phyloP scores from a whole-genome alignment of 305 asterid genomes.

The Caryopteris hybrid region DNA sequence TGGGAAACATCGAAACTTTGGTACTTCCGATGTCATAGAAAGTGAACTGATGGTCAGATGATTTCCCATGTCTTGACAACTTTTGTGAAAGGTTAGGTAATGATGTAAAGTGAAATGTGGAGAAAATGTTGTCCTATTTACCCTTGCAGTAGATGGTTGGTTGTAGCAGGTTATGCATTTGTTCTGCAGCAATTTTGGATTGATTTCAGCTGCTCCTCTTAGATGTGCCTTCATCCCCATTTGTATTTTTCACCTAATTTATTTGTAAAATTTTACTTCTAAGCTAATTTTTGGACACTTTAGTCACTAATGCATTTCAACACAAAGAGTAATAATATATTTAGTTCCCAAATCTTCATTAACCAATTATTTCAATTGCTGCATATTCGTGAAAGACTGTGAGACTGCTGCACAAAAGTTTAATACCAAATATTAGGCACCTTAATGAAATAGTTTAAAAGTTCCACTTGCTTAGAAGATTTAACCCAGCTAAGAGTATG shows the following conservation, averaged over 20 bases:
- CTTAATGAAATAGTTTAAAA: neutral
- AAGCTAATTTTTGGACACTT: neutral
- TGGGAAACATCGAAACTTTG: conserved; percentile 91
- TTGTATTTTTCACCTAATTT: too few species aligned
- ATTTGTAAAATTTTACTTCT: neutral
- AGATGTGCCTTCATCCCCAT: neutral
- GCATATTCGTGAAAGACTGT: neutral
- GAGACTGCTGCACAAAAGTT: neutral
- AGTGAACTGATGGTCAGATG: conserved; percentile 42
- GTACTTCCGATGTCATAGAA: conserved; percentile 51
- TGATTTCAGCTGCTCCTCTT: conserved; percentile 35
- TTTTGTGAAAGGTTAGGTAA: neutral
- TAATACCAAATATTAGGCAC: neutral
- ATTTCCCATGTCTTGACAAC: neutral
- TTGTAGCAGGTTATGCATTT: conserved; percentile 4
- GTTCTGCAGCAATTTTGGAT: conserved; percentile 45
- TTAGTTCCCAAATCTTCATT: neutral
- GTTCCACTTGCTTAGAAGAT: neutral
- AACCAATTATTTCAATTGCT: neutral
- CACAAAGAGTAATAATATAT: too few species aligned
- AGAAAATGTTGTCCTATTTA: too few species aligned
- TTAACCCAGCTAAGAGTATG: neutral
- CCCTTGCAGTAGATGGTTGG: conserved; percentile 1
- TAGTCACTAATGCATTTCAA: neutral
- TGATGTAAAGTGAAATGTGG: conserved; percentile 20